A percentile compares a stretch with the other conserved stretches of the same genome.
These are phyloP conservation scores for Calonectria pteridis DNA, from an alignment of 2,329 filamentous ascomycete genomes.

Conservation along the genomic window DNA sequence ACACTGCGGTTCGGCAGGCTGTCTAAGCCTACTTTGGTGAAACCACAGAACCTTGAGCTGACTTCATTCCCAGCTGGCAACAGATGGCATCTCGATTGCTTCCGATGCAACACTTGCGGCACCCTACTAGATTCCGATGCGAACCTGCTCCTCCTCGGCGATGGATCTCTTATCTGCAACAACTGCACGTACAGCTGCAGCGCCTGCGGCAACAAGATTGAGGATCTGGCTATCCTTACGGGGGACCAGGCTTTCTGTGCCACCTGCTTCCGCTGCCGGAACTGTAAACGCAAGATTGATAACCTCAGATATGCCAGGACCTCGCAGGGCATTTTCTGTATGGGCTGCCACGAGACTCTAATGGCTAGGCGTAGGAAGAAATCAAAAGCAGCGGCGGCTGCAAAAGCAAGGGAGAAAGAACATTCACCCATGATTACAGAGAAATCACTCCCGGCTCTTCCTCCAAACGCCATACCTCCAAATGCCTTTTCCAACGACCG, in stretches of 20 bases:
- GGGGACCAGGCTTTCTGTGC: constrained; percentile 98
- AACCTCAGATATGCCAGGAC: constrained; percentile 97
- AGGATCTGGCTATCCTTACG: constrained; percentile 96
- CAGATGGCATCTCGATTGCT: constrained; percentile 99
- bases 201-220: constrained; percentile 96
- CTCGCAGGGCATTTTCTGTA: constrained; percentile 98
- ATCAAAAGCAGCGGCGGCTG: constrained; percentile 73
- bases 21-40: constrained; percentile 10
- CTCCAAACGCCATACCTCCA: constrained; percentile 77
- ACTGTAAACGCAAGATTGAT: constrained; percentile 99
- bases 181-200: constrained; percentile 99
- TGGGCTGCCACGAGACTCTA: constrained; percentile 97
- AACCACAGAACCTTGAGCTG: constrained; percentile 40
- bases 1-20: constrained; percentile 29
- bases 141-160: constrained; percentile 94
- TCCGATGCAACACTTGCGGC: constrained; percentile 95
- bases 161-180: constrained; percentile 98
- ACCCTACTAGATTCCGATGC: constrained; percentile 98
- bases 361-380: constrained; percentile 95
- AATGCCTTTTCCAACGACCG: constrained; percentile 73
- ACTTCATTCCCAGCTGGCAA: constrained; percentile 77
- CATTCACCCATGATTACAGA: constrained; percentile 79
- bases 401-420: constrained; percentile 74
- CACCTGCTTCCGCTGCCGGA: constrained; percentile 95
- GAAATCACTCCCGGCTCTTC: constrained; percentile 92